Conservation (phyloP, 768 basidiomycete species). For the Calocybe cyanea region DNA sequence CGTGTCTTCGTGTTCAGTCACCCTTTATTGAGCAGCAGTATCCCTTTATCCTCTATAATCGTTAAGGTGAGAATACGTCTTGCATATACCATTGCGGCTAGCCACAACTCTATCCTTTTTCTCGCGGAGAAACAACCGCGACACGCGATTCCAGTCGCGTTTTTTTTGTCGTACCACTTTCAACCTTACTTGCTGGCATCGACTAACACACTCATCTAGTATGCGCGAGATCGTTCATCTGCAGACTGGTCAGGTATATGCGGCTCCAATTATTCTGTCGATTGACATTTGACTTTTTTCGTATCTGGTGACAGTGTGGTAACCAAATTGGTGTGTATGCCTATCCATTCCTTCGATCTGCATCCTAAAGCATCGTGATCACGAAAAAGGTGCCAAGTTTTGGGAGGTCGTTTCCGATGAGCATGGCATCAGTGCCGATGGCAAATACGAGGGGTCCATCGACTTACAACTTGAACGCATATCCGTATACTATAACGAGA, state of each 20-base stretch:
- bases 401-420: slow-evolving; percentile 99
- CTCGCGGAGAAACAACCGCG: slow-evolving; percentile 10
- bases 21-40: slow-evolving; percentile 39
- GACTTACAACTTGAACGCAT: slow-evolving; percentile 97
- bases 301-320: slow-evolving; percentile 66
- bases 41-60: slow-evolving; percentile 31
- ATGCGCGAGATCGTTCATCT: slow-evolving; percentile 99
- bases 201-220: slow-evolving; percentile 44
- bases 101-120: slow-evolving; percentile 14
- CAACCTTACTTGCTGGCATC: slow-evolving; percentile 16
- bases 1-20: slow-evolving; percentile 44
- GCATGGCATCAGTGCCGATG: slow-evolving; percentile 93
- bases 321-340: slow-evolving; percentile 91
- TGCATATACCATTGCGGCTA: not conserved
- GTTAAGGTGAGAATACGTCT: slow-evolving; percentile 35
- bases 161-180: slow-evolving; percentile 47
- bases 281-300: slow-evolving; percentile 21
- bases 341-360: slow-evolving; percentile 17
- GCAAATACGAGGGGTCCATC: slow-evolving; percentile 88
- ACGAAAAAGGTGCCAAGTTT: slow-evolving; percentile 76
- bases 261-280: not conserved
- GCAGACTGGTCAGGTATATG: slow-evolving; percentile 92
- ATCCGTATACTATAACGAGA: slow-evolving; percentile 98
- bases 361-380: slow-evolving; percentile 18
- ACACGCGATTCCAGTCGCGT: slow-evolving; percentile 33